phyloP scores from a whole-genome alignment of 441 rosid species.

The Gossypium trilobum region DNA sequence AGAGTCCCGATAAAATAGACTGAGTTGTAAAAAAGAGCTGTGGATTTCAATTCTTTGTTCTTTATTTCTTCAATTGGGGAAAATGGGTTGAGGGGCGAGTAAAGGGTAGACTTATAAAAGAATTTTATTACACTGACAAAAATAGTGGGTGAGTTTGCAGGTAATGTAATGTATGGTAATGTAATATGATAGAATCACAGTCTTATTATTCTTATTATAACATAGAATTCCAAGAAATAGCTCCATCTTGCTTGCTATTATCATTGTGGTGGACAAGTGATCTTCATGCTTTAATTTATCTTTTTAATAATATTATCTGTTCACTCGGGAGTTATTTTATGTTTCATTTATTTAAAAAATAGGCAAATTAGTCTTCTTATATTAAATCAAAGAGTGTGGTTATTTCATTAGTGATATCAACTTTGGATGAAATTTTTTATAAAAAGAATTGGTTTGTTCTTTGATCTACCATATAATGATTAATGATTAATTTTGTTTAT shows the following conservation, averaged over 20 bases:
- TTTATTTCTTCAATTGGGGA: neutral
- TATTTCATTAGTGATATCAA: too few species aligned
- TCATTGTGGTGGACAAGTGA: neutral
- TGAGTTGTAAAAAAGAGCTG: constrained; percentile 27
- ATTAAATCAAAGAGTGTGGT: too few species aligned
- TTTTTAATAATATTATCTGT: too few species aligned
- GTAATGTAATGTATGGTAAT: constrained; percentile 13
- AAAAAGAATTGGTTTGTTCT: too few species aligned
- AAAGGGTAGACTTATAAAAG: neutral
- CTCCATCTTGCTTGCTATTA: neutral
- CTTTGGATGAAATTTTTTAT: too few species aligned
- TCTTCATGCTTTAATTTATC: neutral
- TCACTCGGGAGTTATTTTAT: too few species aligned
- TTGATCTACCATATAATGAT: too few species aligned
- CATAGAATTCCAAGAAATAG: neutral
- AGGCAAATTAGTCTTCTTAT: too few species aligned
- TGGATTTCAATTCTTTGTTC: constrained; percentile 8
- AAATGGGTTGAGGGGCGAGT: neutral
- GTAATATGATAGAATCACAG: neutral
- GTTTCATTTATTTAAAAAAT: too few species aligned
- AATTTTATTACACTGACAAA: constrained; percentile 8
- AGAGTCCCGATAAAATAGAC: neutral
- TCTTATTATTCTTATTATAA: neutral
- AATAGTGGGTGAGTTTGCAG: constrained; percentile 20
- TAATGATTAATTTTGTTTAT: too few species aligned